A percentile compares a stretch with the other conserved stretches of the same genome.
Evolutionary conservation across 2,329 filamentous ascomycete species (phyloP).

Genomic region (Fusarium penzigii): DNA sequence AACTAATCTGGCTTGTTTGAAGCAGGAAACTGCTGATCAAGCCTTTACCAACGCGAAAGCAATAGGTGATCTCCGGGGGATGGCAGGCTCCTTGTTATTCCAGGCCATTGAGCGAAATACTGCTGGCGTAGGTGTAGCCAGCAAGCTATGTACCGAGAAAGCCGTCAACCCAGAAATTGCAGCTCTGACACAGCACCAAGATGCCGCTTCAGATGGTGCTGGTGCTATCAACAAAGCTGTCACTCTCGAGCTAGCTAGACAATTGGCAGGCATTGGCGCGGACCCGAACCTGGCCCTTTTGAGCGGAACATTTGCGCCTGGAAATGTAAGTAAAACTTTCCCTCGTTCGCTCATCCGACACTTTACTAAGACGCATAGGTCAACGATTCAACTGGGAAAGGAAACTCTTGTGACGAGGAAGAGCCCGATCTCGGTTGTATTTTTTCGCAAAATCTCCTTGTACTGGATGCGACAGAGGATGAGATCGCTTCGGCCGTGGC

Average conservation of each 20-base stretch:
- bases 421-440: constrained; percentile 55
- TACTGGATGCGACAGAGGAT: constrained; percentile 53
- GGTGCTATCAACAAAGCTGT: constrained; percentile 61
- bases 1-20: constrained; percentile 45
- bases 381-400: constrained; percentile 22
- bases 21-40: constrained; percentile 55
- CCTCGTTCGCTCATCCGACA: background rate
- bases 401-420: constrained; percentile 48
- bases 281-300: constrained; percentile 62
- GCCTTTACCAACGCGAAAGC: constrained; percentile 62
- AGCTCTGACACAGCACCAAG: constrained; percentile 65
- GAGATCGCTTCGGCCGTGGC: constrained; percentile 53
- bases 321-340: constrained; percentile 43
- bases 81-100: constrained; percentile 56
- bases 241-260: constrained; percentile 57
- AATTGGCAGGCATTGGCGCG: constrained; percentile 62
- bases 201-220: constrained; percentile 61
- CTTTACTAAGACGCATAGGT: constrained; percentile 1
- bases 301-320: constrained; percentile 64
- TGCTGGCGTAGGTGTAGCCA: constrained; percentile 29
- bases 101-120: constrained; percentile 56
- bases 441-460: constrained; percentile 52
- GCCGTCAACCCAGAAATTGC: constrained; percentile 67
- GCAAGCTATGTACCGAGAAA: constrained; percentile 48
- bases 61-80: constrained; percentile 51